These are phyloP conservation scores for Globisporangium paddicum DNA, from an alignment of 352 stramenopile species.

Conservation along the genomic window DNA sequence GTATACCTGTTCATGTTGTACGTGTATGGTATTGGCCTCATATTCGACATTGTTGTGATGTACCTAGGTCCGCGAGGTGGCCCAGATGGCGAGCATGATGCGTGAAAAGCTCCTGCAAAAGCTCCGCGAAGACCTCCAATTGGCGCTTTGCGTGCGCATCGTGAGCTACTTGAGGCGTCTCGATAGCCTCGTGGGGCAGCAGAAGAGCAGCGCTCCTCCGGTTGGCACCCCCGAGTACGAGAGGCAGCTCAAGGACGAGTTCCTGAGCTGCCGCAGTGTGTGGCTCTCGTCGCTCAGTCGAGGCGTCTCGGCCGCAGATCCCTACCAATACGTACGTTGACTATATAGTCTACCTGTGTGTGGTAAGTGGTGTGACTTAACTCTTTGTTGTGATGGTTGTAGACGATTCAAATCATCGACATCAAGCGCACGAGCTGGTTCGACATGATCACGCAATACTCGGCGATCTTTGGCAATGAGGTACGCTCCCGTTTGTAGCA, in stretches of 20 bases:
- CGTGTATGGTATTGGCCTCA: background rate
- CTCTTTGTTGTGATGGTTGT: background rate
- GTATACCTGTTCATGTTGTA: background rate
- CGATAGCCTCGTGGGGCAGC: constrained; percentile 34
- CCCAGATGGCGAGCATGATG: constrained; percentile 55
- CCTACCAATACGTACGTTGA: constrained; percentile 78
- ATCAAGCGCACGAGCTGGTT: constrained; percentile 88
- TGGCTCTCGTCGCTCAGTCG: constrained; percentile 68
- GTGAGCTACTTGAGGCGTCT: constrained; percentile 77
- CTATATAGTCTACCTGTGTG: background rate
- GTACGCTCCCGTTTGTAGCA: constrained; percentile 12
- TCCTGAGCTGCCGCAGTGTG: constrained; percentile 67
- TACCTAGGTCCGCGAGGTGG: constrained; percentile 47
- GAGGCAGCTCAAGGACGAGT: constrained; percentile 80
- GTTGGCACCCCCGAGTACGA: constrained; percentile 62
- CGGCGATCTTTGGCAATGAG: constrained; percentile 85
- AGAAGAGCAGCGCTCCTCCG: constrained; percentile 4
- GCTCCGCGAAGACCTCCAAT: constrained; percentile 72
- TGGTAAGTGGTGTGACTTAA: background rate
- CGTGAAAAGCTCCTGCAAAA: constrained; percentile 80
- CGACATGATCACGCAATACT: constrained; percentile 90
- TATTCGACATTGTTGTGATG: background rate
- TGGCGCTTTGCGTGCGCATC: constrained; percentile 77
- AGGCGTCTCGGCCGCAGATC: constrained; percentile 47
- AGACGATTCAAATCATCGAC: constrained; percentile 86